Evolutionary conservation across 2,329 filamentous ascomycete genomes (phyloP), one percentile per base, ranked within the genome.

Genomic region (Dothiorella sarmentorum): DNA sequence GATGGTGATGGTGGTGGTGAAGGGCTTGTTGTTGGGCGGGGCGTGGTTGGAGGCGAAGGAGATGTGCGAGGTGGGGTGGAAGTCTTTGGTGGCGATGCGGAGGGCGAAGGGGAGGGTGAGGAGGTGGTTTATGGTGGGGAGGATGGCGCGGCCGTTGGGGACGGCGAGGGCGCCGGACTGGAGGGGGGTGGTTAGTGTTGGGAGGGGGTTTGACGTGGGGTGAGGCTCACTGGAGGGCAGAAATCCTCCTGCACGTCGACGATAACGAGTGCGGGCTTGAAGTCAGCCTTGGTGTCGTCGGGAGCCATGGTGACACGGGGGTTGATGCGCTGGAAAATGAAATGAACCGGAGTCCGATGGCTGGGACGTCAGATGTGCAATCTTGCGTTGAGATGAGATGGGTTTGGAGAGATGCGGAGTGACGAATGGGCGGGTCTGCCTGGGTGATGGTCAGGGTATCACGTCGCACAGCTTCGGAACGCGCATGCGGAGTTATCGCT

Each of bases 161-260:
- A 97, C 90, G 29, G 91, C 87, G 52, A 99, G 85, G n/a, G 90
- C 81, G 63, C 93, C 94, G 63, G 87, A 82, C 91, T 96, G 66
- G 35, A 26, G 40, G 18, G 26, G 6, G 4, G 22, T 11, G n/a
- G n/a, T n/a, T n/a, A n/a, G 37, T 31, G 63, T 71, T 29, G 49
- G 44, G 7, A 9, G 13, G 13, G 37, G 20, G 31, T 29, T 59
- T 35, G 52, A 44, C 6, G 7, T 29, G 37, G 43, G 56, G 3
- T 22, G 22, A 24, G 37, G 76, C 86, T 76, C 76, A 94, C 91
- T 11, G 92, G 91, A 60, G 90, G 89, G 73, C 91, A 96, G 73
- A 97, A 97, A 77, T 97, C 93, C 73, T 97, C 88, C 75, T 97
- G 94, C 69, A 96, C 81, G 73, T 97, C 92, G 56, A 96, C 87